Evolutionary conservation across 2,329 filamentous ascomycete species (phyloP), one percentile per base, ranked within the genome.

Genomic region (Oidium heveae): DNA sequence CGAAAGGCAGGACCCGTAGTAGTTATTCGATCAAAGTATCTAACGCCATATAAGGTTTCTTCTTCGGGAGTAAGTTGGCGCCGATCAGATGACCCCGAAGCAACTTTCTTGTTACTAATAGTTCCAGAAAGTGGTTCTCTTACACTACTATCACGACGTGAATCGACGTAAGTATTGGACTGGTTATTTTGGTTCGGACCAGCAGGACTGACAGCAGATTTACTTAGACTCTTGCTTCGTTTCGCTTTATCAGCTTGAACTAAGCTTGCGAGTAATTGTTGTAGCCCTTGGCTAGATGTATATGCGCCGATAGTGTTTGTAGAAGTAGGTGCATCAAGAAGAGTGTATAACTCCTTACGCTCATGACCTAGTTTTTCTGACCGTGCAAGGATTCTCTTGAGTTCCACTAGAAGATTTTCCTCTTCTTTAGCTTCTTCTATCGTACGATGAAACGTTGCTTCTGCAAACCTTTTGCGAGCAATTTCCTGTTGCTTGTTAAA

Each of bases 351-450:
- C 65, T 94, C 88, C 60, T 82, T 79, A 55, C 91, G 82, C 65
- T 95, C 87, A 60, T 86, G 81, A 64, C 93, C 86, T 64, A 96
- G 82, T 56, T 79, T 80, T 60, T 91, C 84, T 59, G 88, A 85
- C 57, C 87, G 80, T 58, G 84, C 81, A 63, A 94, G 77, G 60
- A 98, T 96, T 56, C 91, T 82, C 63, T 93, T 87, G 55, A 98
- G 77, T 65, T 98, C 91, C 56, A 89, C 75, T 18, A 98, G 74
- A 2, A 98, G 71, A 36, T 86, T 82, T 61, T 93, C 84, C 68
- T 98, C 91, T 66, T 98, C 91, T 58, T 85, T 80, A 28, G 89
- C 84, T 68, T 98, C 89, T 58, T 94, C 86, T 58, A 80, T 81
- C 9, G 82, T 84, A 43, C 91, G 78, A 51, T 80, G 78, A 59